Evolutionary conservation across 306 rosid genomes (phyloP).

Genomic region (Rosa rugosa): DNA sequence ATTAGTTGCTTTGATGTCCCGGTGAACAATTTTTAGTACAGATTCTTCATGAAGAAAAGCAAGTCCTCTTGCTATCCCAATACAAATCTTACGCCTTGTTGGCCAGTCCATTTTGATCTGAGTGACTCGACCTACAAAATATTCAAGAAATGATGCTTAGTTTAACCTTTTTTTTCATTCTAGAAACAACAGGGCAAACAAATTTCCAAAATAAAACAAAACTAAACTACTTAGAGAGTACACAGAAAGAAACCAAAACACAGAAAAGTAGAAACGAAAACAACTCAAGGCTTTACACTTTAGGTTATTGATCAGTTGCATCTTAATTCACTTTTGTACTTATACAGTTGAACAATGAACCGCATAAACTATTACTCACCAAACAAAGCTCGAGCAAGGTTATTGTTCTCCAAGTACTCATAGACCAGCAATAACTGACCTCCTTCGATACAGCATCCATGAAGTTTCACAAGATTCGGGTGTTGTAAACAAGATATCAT

Average conservation of each 20-base stretch:
- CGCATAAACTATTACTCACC: slow-evolving; percentile 38
- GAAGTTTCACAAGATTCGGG: slow-evolving; percentile 77
- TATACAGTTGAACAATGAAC: neutral
- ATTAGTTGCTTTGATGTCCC: slow-evolving; percentile 81
- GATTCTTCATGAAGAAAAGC: slow-evolving; percentile 79
- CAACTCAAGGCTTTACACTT: neutral
- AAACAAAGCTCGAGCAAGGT: slow-evolving; percentile 65
- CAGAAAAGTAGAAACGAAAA: neutral
- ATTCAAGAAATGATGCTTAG: neutral
- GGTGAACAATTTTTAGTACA: slow-evolving; percentile 65
- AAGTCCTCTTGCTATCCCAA: slow-evolving; percentile 78
- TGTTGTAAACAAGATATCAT: slow-evolving; percentile 68
- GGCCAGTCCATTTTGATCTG: slow-evolving; percentile 54
- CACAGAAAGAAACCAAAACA: neutral
- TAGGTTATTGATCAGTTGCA: neutral
- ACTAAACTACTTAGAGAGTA: neutral
- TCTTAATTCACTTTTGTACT: neutral
- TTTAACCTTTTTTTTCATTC: neutral
- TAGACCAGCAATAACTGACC: slow-evolving; percentile 64
- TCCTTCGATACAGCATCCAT: slow-evolving; percentile 70
- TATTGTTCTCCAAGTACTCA: slow-evolving; percentile 76
- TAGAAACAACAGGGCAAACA: neutral
- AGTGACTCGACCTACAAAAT: slow-evolving; percentile 36
- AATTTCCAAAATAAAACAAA: neutral
- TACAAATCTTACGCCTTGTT: slow-evolving; percentile 57